These are phyloP conservation scores for Novymonas esmeraldas DNA, from an alignment of 208 protist genomes.

Conservation along the genomic window DNA sequence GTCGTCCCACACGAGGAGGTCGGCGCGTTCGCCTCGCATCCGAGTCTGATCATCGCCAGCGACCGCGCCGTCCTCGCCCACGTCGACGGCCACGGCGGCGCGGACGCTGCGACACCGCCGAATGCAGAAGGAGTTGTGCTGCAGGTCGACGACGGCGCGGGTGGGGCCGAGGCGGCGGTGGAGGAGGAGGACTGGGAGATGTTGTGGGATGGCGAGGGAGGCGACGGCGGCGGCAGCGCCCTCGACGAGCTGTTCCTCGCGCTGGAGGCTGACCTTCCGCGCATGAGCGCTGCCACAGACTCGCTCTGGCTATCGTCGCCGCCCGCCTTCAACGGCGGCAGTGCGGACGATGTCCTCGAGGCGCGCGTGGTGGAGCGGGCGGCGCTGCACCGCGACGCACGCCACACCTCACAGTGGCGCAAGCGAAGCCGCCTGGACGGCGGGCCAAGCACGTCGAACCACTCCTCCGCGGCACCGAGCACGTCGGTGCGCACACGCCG, in stretches of 20 bases:
- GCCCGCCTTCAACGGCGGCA: not conserved
- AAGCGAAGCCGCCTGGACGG: conserved; percentile 11
- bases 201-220: not conserved
- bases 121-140: not conserved
- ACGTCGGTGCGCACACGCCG: no score
- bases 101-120: not conserved
- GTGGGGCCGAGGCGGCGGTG: no score
- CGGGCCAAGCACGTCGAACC: no score
- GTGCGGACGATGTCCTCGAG: no score
- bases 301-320: conserved; percentile 2
- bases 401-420: not conserved
- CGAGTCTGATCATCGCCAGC: conserved; percentile 5
- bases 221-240: not conserved
- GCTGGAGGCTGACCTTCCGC: conserved; percentile 17
- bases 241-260: conserved; percentile 20
- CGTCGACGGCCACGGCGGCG: not conserved
- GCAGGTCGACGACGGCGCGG: not conserved
- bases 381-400: conserved; percentile 5
- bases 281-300: not conserved
- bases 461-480: no score
- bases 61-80: conserved; percentile 11
- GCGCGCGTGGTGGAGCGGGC: conserved; percentile 11
- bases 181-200: conserved; percentile 6
- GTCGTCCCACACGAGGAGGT: conserved; percentile 17
- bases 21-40: not conserved